Conservation (phyloP, 768 basidiomycete genomes). For the Boletus insuetus region DNA sequence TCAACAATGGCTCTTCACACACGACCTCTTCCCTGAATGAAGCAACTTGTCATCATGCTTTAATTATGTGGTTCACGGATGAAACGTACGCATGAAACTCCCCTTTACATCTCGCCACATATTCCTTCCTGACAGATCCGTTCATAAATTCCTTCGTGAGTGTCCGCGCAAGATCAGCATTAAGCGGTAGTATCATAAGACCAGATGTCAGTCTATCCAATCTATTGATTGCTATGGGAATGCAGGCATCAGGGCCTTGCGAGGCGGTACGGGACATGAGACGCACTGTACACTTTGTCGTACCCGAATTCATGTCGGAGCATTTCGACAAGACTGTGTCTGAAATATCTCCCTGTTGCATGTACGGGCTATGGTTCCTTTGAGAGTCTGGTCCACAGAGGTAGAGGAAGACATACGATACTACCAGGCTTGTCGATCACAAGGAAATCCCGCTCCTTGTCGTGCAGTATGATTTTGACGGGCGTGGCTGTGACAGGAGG, state of each 20-base stretch:
- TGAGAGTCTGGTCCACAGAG: neutral
- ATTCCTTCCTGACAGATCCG: constrained; percentile 86
- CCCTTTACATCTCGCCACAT: constrained; percentile 84
- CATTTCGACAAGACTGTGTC: constrained; percentile 86
- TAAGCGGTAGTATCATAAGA: constrained; percentile 88
- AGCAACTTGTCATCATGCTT: neutral
- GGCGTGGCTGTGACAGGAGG: constrained; percentile 88
- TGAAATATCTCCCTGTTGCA: constrained; percentile 85
- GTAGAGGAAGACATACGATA: constrained; percentile 64
- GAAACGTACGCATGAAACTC: constrained; percentile 78
- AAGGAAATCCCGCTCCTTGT: constrained; percentile 77
- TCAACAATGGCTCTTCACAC: constrained; percentile 84
- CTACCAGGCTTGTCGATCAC: constrained; percentile 97
- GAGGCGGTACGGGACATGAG: neutral
- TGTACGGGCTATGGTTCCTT: constrained; percentile 70
- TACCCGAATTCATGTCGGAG: constrained; percentile 82
- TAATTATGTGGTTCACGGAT: neutral
- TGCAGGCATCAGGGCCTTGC: neutral
- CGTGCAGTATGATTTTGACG: constrained; percentile 74
- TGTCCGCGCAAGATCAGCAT: constrained; percentile 59
- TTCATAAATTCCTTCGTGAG: constrained; percentile 81
- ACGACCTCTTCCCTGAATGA: constrained; percentile 65
- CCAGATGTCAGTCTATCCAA: constrained; percentile 94
- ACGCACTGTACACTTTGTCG: constrained; percentile 79
- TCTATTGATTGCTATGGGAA: constrained; percentile 79